These are phyloP conservation scores for Ramaria rubella DNA, from an alignment of 768 basidiomycete genomes.

Conservation along the genomic window DNA sequence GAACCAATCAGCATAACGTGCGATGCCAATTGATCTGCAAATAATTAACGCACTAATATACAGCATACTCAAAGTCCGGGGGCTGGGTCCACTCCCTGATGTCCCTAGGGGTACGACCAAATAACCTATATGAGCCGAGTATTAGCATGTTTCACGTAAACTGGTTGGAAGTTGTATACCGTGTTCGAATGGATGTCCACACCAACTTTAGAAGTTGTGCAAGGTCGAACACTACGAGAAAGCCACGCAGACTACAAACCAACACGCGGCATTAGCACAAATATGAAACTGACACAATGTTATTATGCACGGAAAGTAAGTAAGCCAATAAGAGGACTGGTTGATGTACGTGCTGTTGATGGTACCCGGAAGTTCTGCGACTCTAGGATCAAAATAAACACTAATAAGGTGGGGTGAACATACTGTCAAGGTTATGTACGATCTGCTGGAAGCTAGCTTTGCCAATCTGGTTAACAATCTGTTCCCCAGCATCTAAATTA, in stretches of 20 bases:
- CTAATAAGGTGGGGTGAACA: neutral
- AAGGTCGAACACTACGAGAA: slow-evolving; percentile 90
- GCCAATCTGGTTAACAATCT: slow-evolving; percentile 44
- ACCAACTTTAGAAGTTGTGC: slow-evolving; percentile 91
- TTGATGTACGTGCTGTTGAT: slow-evolving; percentile 88
- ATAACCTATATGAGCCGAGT: slow-evolving; percentile 39
- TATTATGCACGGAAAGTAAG: slow-evolving; percentile 71
- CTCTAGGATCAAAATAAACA: neutral
- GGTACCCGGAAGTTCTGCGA: slow-evolving; percentile 54
- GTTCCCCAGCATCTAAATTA: slow-evolving; percentile 26
- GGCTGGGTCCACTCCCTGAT: slow-evolving; percentile 88
- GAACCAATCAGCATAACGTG: slow-evolving; percentile 9
- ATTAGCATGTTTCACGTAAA: neutral
- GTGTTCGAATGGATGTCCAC: slow-evolving; percentile 78
- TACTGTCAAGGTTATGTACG: slow-evolving; percentile 40
- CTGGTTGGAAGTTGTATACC: slow-evolving; percentile 36
- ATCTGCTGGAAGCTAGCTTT: slow-evolving; percentile 39
- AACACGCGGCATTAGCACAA: neutral
- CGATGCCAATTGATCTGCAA: neutral
- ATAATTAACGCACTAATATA: slow-evolving; percentile 61
- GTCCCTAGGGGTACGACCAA: slow-evolving; percentile 86
- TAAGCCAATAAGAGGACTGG: slow-evolving; percentile 89
- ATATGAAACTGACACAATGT: slow-evolving; percentile 1
- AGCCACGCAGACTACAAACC: slow-evolving; percentile 71
- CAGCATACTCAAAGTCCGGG: slow-evolving; percentile 79